Evolutionary conservation across 2,329 filamentous ascomycete genomes (phyloP), one percentile per base, ranked within the genome.

Genomic region (Sphaerulina populicola): DNA sequence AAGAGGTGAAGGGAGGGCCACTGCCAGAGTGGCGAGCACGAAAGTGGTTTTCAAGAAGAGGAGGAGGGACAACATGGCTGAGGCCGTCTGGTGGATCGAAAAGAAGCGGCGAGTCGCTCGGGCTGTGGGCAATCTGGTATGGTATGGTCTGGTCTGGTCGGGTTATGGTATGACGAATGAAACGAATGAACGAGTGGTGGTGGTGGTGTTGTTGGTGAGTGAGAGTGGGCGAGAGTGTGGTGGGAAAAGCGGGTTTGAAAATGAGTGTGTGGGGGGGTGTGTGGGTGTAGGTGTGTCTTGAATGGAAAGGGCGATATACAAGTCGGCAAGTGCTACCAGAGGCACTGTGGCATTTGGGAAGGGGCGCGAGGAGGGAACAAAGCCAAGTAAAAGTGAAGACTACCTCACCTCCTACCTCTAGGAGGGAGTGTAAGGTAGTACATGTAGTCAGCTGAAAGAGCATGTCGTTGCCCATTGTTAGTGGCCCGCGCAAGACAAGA

Each of bases 11-110:
- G 46, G 45, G 5, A 42, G 14, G 8, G 74, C 73, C 29, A 71
- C 72, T 27, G 77, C 74, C 37, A 77, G 64, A 50, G 70, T 71
- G 40, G 75, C 60, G 38, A 74, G 67, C 12, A 35, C 5, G 23
- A 35, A 10, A 10, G 31, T 35, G 12, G n/a, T n/a, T n/a, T n/a
- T n/a, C n/a, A n/a, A n/a, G n/a, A 9, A 8, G 12, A n/a, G 6
- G 10, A 35, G 7, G 12, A 35, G 31, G 31, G 6, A 11, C 2
- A 35, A 27, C 23, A 27, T 27, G 23, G 23, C 23, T 27, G 23
- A 27, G 5, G 23, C 23, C 23, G 23, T 27, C 23, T 27, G 23
- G 23, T 27, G 23, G 23, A 27, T 27, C 5, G 23, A 27, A 27
- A 27, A 27, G 23, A 27, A 27, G 5, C 5, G 23, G 23, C 23